Conservation (phyloP, 345 rosid species). For the Hypericum perforatum region DNA sequence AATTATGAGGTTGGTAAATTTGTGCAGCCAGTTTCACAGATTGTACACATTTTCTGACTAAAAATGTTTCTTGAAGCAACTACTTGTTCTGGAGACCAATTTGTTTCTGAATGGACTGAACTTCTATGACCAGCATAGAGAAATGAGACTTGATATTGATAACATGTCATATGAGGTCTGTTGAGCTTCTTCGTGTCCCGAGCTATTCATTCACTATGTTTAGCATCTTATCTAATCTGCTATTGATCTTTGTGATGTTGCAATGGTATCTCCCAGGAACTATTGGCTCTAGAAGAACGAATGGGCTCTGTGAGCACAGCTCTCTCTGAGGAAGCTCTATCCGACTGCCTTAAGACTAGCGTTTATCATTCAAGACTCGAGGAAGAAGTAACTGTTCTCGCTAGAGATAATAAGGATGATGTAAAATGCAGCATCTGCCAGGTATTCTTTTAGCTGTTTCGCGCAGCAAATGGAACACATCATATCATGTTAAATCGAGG, state of each 20-base stretch:
- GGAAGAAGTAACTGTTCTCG: constrained; percentile 20
- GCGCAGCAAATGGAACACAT: no score
- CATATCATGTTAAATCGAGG: no score
- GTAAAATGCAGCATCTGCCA: constrained; percentile 90
- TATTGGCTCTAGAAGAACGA: constrained; percentile 89
- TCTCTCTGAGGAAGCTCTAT: constrained; percentile 69
- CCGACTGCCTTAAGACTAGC: constrained; percentile 53
- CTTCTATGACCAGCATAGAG: constrained; percentile 82
- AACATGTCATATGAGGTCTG: constrained; percentile 95
- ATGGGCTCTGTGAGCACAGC: constrained; percentile 97
- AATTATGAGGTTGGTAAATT: constrained; percentile 56
- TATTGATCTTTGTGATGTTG: constrained; percentile 7
- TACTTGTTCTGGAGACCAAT: constrained; percentile 70
- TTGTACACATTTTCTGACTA: constrained; percentile 4
- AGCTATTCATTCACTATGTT: not conserved
- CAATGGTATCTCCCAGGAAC: constrained; percentile 38
- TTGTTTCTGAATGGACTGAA: constrained; percentile 59
- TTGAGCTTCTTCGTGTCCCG: constrained; percentile 7
- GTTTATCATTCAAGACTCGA: constrained; percentile 29
- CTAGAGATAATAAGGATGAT: constrained; percentile 33
- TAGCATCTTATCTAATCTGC: not conserved
- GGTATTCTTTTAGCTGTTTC: constrained; percentile 27
- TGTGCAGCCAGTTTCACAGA: constrained; percentile 6
- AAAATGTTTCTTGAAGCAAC: constrained; percentile 49
- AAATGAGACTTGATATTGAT: constrained; percentile 93